These are phyloP conservation scores for Tolypocladium ovalisporum DNA, from an alignment of 2,329 filamentous ascomycete genomes.

Conservation along the genomic window DNA sequence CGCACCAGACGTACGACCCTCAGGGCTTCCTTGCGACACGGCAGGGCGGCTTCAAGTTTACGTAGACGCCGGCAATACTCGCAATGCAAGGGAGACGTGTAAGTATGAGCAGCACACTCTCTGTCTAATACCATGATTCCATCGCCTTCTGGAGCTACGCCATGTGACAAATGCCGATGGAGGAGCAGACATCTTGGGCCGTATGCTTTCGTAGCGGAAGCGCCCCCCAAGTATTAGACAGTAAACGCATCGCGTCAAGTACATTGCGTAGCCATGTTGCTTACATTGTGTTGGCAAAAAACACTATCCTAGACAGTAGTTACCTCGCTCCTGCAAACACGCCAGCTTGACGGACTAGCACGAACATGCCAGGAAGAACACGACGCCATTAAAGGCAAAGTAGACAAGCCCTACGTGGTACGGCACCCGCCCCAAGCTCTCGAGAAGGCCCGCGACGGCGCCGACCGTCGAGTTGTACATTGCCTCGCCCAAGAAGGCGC, in stretches of 20 bases:
- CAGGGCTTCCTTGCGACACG: slow-evolving; percentile 3
- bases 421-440: neutral
- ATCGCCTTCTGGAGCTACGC: neutral
- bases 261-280: neutral
- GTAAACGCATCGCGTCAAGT: neutral
- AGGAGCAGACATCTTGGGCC: too few relatives aligned
- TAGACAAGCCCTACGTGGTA: neutral
- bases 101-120: neutral
- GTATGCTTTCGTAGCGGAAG: too few relatives aligned
- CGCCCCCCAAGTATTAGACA: too few relatives aligned
- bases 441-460: too few relatives aligned
- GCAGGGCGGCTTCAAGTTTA: slow-evolving; percentile 5
- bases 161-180: too few relatives aligned
- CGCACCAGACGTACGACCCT: slow-evolving; percentile 7
- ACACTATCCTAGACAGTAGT: neutral
- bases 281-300: neutral
- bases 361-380: neutral
- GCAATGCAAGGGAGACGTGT: too few relatives aligned
- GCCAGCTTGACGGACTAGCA: neutral
- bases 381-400: neutral
- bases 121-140: neutral
- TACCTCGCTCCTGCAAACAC: neutral
- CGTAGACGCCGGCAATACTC: neutral
- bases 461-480: neutral
- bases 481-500: too few relatives aligned